Evolutionary conservation across 2,329 filamentous ascomycete species (phyloP), one percentile per base, ranked within the genome.

Genomic region (Incumbomyces lentus): DNA sequence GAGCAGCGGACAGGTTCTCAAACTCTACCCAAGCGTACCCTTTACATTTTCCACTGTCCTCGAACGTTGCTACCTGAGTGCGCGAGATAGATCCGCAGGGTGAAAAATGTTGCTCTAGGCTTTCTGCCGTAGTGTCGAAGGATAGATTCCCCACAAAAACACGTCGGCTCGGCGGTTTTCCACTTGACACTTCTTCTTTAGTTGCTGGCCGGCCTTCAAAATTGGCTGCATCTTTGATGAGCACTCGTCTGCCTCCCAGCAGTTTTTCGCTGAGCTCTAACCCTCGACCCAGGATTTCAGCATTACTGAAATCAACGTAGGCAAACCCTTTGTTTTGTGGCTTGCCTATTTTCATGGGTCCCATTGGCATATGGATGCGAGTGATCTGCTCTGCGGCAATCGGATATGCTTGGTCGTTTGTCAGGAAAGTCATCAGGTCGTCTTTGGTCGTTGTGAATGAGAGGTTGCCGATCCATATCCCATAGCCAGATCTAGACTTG

Each of bases 21-120:
- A 96, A 98, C 51, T 86, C 86, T 51, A 98, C 80, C 89, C 92
- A 98, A 5, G 83, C 92, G 67, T 84, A 98, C 14, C 92, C 93
- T 69, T 96, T 96, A 72, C 92, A 98, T 69, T 96, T 98, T 36
- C 92, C 92, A 16, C 83, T 83, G 64, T 98, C 93, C 65, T 96
- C 86, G 61, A 98, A 98, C 0, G 89, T 95, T 2, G 92, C 92
- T 55, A 96, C 72, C 67, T 94, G 90, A 53, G 87, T 76, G 69
- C 85, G 85, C 44, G 82, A 78, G 51, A 96, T 79, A 52, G 82
- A 74, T 42, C 92, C 92, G 62, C 90, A 96, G 62, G 82, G 86
- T 40, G 75, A 75, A 64, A 95, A 96, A 61, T 95, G 86, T 53
- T 81, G 74, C 55, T 79, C 73, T 41, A 98, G 66, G 57, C 86